Evolutionary conservation across 1,139 yeast species (phyloP).

Genomic region (Taiozyma sp.): DNA sequence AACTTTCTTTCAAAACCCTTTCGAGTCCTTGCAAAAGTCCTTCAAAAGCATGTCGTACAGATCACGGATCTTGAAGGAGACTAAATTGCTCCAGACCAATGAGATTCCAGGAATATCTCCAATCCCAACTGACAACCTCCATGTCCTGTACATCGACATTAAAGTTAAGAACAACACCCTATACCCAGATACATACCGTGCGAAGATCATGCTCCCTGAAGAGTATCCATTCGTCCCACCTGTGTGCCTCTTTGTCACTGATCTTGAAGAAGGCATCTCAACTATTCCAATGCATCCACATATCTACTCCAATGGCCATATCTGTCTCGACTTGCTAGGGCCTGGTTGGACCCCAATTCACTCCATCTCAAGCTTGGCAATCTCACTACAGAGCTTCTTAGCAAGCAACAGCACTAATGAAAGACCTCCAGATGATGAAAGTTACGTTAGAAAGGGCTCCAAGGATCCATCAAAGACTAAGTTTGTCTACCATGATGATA

Average conservation of each 20-base stretch:
- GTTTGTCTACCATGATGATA: constrained; percentile 57
- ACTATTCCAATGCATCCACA: constrained; percentile 64
- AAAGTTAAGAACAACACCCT: constrained; percentile 25
- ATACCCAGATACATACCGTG: constrained; percentile 30
- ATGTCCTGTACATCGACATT: constrained; percentile 17
- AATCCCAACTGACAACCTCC: constrained; percentile 18
- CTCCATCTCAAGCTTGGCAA: constrained; percentile 45
- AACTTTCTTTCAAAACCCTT: constrained; percentile 2
- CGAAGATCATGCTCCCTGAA: constrained; percentile 38
- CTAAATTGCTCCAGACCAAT: constrained; percentile 10
- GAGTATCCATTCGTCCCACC: constrained; percentile 67
- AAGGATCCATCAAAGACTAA: constrained; percentile 46
- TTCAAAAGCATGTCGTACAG: constrained; percentile 10
- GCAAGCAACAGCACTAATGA: constrained; percentile 41
- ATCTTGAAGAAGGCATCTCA: constrained; percentile 26
- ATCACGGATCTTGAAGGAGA: constrained; percentile 18
- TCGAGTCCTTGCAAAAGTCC: constrained; percentile 4
- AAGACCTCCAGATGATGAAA: constrained; percentile 43
- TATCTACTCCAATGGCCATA: constrained; percentile 70
- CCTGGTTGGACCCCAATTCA: constrained; percentile 75
- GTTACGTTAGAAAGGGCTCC: constrained; percentile 51
- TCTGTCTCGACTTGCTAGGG: constrained; percentile 60
- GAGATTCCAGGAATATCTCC: constrained; percentile 12
- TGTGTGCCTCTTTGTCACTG: constrained; percentile 44
- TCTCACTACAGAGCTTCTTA: constrained; percentile 66